phyloP scores from a whole-genome alignment of 2,329 filamentous ascomycete genomes.

The Monosporascus sp. region DNA sequence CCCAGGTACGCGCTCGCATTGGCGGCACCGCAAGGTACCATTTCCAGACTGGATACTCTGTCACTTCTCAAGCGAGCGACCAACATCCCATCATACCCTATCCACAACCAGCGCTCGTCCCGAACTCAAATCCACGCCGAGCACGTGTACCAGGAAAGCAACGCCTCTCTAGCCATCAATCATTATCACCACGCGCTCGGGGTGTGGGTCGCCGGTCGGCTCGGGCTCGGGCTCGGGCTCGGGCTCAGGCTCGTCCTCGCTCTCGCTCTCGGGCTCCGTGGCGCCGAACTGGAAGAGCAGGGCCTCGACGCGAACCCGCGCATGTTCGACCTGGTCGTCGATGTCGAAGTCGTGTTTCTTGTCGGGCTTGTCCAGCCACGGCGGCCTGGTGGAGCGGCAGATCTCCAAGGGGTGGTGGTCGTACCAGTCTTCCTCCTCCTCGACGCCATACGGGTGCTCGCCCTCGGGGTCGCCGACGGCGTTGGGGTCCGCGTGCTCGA shows the following conservation, averaged over 20 bases:
- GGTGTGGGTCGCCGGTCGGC: no score
- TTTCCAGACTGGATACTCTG: not conserved
- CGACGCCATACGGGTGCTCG: conserved; percentile 4
- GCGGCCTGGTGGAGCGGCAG: conserved; percentile 2
- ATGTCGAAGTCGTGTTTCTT: not conserved
- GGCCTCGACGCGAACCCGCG: conserved; percentile 4
- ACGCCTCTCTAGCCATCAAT: no score
- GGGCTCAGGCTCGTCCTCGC: not conserved
- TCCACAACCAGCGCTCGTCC: no score
- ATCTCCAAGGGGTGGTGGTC: conserved; percentile 10
- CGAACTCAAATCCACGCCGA: no score
- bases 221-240: no score
- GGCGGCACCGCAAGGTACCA: no score
- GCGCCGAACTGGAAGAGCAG: conserved; percentile 12
- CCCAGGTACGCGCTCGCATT: no score
- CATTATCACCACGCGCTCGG: no score
- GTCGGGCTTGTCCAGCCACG: not conserved
- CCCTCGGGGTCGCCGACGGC: conserved; percentile 8
- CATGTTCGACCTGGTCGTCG: conserved; percentile 3
- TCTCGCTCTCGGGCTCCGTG: not conserved
- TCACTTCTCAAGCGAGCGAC: no score
- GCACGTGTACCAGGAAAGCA: no score
- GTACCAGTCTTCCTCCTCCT: conserved; percentile 1
- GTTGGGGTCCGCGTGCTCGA: conserved; percentile 9
- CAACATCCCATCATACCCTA: no score